phyloP scores from a whole-genome alignment of 371 early-diverging fungal genomes.

The Actinomucor elegans region DNA sequence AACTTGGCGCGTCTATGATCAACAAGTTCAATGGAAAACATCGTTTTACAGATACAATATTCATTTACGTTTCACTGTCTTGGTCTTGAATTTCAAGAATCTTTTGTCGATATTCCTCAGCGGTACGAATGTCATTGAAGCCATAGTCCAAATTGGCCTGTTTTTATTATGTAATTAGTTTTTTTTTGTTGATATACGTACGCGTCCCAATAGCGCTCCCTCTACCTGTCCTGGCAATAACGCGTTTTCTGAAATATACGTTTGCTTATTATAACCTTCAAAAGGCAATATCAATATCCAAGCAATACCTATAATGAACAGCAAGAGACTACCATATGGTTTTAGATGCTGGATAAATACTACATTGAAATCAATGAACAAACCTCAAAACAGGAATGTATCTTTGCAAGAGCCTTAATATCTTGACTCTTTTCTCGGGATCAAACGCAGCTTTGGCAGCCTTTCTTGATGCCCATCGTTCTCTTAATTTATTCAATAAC shows the following conservation, averaged over 20 bases:
- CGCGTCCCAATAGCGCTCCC: background rate
- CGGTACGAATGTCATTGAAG: conserved; percentile 46
- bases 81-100: conserved; percentile 19
- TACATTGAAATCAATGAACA: background rate
- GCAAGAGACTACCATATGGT: conserved; percentile 29
- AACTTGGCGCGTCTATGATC: conserved; percentile 51
- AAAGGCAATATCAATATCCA: conserved; percentile 57
- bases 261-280: conserved; percentile 53
- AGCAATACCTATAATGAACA: conserved; percentile 49
- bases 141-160: conserved; percentile 61
- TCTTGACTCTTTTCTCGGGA: conserved; percentile 16
- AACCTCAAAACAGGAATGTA: conserved; percentile 28
- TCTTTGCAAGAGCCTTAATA: conserved; percentile 11
- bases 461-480: conserved; percentile 5
- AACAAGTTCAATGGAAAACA: background rate
- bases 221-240: conserved; percentile 75
- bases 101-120: conserved; percentile 50
- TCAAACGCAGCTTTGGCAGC: background rate
- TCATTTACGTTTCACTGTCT: conserved; percentile 27
- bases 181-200: background rate
- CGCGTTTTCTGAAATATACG: conserved; percentile 83
- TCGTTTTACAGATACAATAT: background rate
- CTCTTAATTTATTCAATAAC: conserved; percentile 15
- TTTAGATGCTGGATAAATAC: background rate
- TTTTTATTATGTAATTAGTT: too few species aligned